Evolutionary conservation across 805 yeast genomes (phyloP).

Genomic region (Saccharomycopsis sp.): DNA sequence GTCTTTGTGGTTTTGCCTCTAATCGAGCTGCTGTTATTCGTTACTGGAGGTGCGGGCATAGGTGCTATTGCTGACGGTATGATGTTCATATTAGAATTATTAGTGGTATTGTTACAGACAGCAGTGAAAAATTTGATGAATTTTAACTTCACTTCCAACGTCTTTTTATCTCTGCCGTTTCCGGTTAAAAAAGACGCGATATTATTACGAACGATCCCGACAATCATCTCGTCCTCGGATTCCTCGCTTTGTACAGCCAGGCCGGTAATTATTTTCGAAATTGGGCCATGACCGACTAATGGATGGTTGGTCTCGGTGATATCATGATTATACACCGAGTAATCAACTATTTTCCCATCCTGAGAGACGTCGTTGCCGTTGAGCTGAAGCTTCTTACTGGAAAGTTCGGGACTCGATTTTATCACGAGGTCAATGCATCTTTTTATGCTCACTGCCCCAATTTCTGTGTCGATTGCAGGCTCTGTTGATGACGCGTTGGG

Average conservation of each 20-base stretch:
- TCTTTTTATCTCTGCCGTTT: not conserved
- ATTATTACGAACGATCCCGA: not conserved
- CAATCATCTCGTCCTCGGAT: not conserved
- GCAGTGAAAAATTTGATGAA: constrained; percentile 12
- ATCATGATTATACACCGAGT: constrained; percentile 19
- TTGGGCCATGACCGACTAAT: constrained; percentile 18
- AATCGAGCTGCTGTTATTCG: not conserved
- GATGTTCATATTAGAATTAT: not conserved
- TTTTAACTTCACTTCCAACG: constrained; percentile 11
- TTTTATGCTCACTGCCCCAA: constrained; percentile 12
- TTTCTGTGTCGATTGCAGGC: not conserved
- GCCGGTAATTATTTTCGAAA: not conserved
- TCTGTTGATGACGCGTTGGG: not conserved
- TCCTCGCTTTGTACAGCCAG: not conserved
- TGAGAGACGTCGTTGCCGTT: not conserved
- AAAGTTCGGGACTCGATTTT: constrained; percentile 17
- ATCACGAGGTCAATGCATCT: constrained; percentile 13
- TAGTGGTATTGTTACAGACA: not conserved
- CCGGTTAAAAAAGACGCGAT: not conserved
- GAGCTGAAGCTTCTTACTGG: not conserved
- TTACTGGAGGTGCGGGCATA: not conserved
- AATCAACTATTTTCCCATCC: constrained; percentile 7
- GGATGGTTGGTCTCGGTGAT: constrained; percentile 12
- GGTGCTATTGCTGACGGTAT: constrained; percentile 4
- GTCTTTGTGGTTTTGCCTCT: not conserved